Evolutionary conservation across 352 stramenopile species (phyloP), one percentile per base, ranked within the genome.

Genomic region (Phytophthora fragariaefolia): DNA sequence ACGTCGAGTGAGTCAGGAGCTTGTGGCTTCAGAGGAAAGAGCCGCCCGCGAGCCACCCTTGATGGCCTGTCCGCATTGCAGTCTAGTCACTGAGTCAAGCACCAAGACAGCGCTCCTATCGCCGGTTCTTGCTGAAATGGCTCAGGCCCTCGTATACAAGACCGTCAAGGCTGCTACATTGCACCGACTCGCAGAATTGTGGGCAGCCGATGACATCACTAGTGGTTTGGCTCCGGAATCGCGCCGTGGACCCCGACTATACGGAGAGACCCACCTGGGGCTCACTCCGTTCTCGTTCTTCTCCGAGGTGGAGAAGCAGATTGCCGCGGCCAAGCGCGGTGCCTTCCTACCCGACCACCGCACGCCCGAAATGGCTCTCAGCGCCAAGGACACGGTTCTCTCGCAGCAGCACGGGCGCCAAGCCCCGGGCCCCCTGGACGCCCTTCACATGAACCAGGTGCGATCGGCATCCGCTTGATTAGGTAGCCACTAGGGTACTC

Each of bases 241-340:
- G 51, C 54, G 12, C 34, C 17, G 50, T 17, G 6, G 58, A 46
- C 9, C 58, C 27, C 60, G 67, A 10, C 34, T 57, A 6, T 47
- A 43, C 22, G 61, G 43, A 12, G 65, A 69, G 6, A 72, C 34
- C 54, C 71, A 82, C 28, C 59, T 79, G 32, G 84, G 82, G 2
- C 74, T 92, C 42, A 91, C 76, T 0, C 73, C 84, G 18, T 73
- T 85, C 13, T 82, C 80, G 61, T 90, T 92, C 56, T 85, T 92
- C 40, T 45, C 47, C 4, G 80, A 91, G 49, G 81, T 89, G 45
- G 77, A 90, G 36, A 69, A 68, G 24, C 75, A 85, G 36, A 58
- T 87, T 15, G 69, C 76, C 6, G 66, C 59, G 0, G 80, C 72
- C 73, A 87, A 84, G 55, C 80, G 82, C 7, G 80, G 84, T 1